Conservation (phyloP, 371 early-diverging fungal genomes). For the Apophysomyces sp. region DNA sequence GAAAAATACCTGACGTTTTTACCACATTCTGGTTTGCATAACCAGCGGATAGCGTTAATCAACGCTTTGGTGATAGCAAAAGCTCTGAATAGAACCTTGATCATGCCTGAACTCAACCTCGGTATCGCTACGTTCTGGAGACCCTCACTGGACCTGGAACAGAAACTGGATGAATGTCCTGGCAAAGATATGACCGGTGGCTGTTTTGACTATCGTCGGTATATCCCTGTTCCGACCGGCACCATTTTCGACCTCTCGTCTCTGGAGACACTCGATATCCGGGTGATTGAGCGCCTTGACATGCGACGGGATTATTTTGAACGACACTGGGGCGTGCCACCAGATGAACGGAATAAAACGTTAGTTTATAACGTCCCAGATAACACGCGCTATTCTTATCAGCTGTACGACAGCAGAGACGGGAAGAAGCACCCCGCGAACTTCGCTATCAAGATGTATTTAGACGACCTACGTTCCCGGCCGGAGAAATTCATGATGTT, state of each 20-base stretch:
- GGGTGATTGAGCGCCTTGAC: constrained; percentile 23
- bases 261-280: constrained; percentile 23
- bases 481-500: constrained; percentile 46
- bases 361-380: constrained; percentile 32
- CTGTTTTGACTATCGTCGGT: constrained; percentile 15
- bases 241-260: constrained; percentile 26
- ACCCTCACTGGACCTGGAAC: constrained; percentile 10
- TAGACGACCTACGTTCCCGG: constrained; percentile 30
- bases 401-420: constrained; percentile 36
- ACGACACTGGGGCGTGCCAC: constrained; percentile 3
- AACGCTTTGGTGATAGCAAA: constrained; percentile 59
- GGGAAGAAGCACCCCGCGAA: constrained; percentile 14
- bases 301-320: constrained; percentile 32
- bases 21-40: constrained; percentile 64
- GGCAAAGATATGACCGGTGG: neutral
- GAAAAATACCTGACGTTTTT: constrained; percentile 52
- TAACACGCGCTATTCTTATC: constrained; percentile 38
- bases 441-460: constrained; percentile 28
- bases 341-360: constrained; percentile 8
- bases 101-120: constrained; percentile 49
- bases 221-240: constrained; percentile 21
- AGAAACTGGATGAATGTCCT: constrained; percentile 13
- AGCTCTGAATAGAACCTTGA: constrained; percentile 54
- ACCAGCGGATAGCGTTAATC: constrained; percentile 55
- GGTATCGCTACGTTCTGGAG: constrained; percentile 38